Evolutionary conservation across 2,329 filamentous ascomycete genomes (phyloP).

Genomic region (Rutstroemia sp.): DNA sequence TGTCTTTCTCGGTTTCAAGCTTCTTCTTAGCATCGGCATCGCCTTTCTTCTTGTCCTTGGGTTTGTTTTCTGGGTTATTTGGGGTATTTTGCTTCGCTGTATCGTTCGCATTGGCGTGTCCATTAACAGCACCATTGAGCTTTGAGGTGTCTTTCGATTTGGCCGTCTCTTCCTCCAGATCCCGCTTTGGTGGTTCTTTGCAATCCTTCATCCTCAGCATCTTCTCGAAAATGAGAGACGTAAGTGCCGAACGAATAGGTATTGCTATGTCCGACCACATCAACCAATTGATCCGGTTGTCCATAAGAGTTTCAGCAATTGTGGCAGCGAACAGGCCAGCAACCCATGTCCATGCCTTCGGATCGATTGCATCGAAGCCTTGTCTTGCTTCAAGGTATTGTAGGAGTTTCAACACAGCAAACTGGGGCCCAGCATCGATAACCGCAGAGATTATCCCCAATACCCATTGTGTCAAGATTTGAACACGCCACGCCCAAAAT

Average conservation of each 20-base stretch:
- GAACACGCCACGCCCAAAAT: constrained; percentile 23
- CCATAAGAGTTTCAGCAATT: constrained; percentile 12
- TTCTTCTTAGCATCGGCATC: constrained; percentile 5
- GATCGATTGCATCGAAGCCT: constrained; percentile 12
- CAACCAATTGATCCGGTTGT: constrained; percentile 18
- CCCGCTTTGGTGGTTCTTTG: constrained; percentile 35
- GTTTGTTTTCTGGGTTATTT: neutral
- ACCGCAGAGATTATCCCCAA: constrained; percentile 11
- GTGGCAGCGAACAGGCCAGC: constrained; percentile 12
- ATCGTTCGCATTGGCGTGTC: neutral
- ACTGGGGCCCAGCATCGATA: constrained; percentile 19
- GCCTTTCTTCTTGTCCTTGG: constrained; percentile 1
- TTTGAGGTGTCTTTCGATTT: constrained; percentile 2
- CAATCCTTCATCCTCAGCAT: constrained; percentile 66
- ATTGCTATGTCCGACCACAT: constrained; percentile 16
- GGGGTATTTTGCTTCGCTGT: neutral
- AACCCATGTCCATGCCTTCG: constrained; percentile 18
- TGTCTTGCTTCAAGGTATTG: constrained; percentile 16
- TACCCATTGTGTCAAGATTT: constrained; percentile 37
- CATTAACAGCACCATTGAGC: neutral
- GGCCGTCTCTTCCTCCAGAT: constrained; percentile 5
- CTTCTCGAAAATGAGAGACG: constrained; percentile 67
- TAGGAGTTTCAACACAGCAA: constrained; percentile 17
- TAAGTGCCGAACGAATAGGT: constrained; percentile 60
- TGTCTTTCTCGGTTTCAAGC: constrained; percentile 53